phyloP scores from a whole-genome alignment of 805 yeast species.

The Starmerella scarabaei region DNA sequence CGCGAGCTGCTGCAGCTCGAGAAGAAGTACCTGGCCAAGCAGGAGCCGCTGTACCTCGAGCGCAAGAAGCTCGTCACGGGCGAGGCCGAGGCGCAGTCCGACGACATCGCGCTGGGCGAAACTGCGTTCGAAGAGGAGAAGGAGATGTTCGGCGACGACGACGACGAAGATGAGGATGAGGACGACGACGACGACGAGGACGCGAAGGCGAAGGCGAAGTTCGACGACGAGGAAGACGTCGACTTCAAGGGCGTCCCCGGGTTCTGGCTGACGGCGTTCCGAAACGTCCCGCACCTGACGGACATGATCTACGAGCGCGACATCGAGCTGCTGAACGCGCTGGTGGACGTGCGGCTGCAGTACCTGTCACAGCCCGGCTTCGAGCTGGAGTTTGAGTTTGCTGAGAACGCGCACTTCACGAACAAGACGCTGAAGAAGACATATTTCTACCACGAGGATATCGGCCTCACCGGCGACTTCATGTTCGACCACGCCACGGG shows the following conservation, averaged over 20 bases:
- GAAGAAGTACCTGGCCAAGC: constrained; percentile 57
- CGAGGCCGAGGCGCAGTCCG: constrained; percentile 57
- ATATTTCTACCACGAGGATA: constrained; percentile 84
- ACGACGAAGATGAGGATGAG: constrained; percentile 33
- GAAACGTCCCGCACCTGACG: constrained; percentile 65
- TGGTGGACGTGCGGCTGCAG: constrained; percentile 61
- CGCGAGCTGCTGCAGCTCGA: constrained; percentile 77
- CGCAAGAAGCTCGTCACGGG: constrained; percentile 68
- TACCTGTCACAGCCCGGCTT: constrained; percentile 78
- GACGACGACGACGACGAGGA: constrained; percentile 26
- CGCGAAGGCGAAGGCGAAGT: constrained; percentile 10
- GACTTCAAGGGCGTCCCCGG: constrained; percentile 69
- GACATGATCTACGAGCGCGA: constrained; percentile 85
- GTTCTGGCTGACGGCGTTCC: constrained; percentile 93
- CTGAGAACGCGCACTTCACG: constrained; percentile 60
- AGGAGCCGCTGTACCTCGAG: constrained; percentile 60
- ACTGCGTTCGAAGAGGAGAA: constrained; percentile 46
- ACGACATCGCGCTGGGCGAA: constrained; percentile 69
- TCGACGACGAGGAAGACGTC: constrained; percentile 32
- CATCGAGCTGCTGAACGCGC: constrained; percentile 59
- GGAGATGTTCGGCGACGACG: constrained; percentile 34
- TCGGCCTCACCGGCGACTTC: constrained; percentile 90
- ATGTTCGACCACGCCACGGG: constrained; percentile 97
- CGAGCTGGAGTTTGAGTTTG: constrained; percentile 70
- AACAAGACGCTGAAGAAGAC: constrained; percentile 67